phyloP scores from a whole-genome alignment of 805 yeast species.

The Cyberlindnera nakhonratchasimensis region DNA sequence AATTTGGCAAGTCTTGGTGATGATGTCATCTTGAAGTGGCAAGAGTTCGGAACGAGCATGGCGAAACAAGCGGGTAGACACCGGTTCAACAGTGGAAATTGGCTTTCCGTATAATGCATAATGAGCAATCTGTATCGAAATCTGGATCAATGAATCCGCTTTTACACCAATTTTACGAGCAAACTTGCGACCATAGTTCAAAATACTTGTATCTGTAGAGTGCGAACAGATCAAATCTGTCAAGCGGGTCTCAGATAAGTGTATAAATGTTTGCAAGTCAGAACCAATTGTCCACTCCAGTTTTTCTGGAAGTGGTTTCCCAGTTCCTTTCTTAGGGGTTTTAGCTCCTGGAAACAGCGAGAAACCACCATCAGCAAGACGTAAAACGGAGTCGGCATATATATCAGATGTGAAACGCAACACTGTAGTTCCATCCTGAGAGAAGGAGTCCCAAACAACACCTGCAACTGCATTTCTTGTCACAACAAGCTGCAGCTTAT shows the following conservation, averaged over 20 bases:
- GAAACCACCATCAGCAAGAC: constrained; percentile 71
- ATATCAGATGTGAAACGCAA: constrained; percentile 84
- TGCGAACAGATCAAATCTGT: constrained; percentile 78
- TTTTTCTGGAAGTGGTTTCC: constrained; percentile 25
- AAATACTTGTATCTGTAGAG: constrained; percentile 71
- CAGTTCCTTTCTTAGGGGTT: constrained; percentile 11
- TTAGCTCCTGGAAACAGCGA: constrained; percentile 38
- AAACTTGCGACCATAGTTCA: constrained; percentile 74
- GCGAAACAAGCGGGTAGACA: constrained; percentile 66
- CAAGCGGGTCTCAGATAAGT: constrained; percentile 85
- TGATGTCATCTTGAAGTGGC: constrained; percentile 55
- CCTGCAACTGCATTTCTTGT: constrained; percentile 87
- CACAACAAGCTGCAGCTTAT: constrained; percentile 74
- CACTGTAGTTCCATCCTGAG: constrained; percentile 92
- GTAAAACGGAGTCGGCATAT: constrained; percentile 81
- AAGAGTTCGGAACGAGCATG: constrained; percentile 70
- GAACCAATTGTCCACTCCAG: constrained; percentile 37
- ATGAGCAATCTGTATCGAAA: constrained; percentile 87
- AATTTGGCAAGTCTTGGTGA: constrained; percentile 52
- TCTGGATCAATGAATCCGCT: constrained; percentile 87
- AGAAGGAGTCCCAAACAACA: constrained; percentile 85
- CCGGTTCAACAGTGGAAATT: constrained; percentile 87
- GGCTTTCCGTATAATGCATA: constrained; percentile 88
- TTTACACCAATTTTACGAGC: constrained; percentile 78
- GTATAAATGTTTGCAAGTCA: constrained; percentile 42